A percentile compares a stretch with the other conserved stretches of the same genome.
phyloP scores from a whole-genome alignment of 192 early-diverging fungal genomes.

The Linnemannia schmuckeri region DNA sequence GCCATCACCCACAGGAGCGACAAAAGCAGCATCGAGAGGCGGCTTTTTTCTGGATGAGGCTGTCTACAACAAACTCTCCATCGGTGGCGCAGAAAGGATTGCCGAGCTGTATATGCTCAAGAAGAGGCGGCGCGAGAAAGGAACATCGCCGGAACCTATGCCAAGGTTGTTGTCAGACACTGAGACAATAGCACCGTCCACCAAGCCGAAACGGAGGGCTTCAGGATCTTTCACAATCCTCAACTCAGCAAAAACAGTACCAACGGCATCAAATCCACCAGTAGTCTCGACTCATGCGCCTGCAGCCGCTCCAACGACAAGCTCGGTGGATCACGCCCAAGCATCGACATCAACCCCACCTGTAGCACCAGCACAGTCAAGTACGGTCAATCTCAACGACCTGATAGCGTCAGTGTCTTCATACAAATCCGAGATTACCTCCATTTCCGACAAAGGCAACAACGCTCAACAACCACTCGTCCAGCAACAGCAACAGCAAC shows the following conservation, averaged over 20 bases:
- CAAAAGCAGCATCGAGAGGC: not conserved
- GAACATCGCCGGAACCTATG: not conserved
- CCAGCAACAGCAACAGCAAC: not conserved
- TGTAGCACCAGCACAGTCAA: not conserved
- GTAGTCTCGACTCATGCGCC: not conserved
- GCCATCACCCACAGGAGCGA: not conserved
- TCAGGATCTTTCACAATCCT: not conserved
- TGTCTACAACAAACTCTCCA: slow-evolving; percentile 25
- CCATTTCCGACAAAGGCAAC: slow-evolving; percentile 2
- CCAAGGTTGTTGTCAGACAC: not conserved
- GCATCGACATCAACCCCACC: not conserved
- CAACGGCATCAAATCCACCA: not conserved
- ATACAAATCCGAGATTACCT: slow-evolving; percentile 22
- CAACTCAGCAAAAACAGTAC: not conserved
- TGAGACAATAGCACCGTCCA: not conserved
- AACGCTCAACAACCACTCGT: not conserved
- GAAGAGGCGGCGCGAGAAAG: not conserved
- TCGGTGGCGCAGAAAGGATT: slow-evolving; percentile 5
- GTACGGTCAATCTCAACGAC: slow-evolving; percentile 28
- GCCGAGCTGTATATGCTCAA: slow-evolving; percentile 14
- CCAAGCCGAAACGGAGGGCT: not conserved
- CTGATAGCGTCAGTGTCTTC: slow-evolving; percentile 29
- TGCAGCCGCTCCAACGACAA: not conserved
- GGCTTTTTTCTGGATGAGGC: slow-evolving; percentile 26
- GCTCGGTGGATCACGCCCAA: not conserved